A percentile compares a stretch with the other conserved stretches of the same genome.
Conservation (phyloP, 2,329 filamentous ascomycete species). For the Colletotrichum sp. region DNA sequence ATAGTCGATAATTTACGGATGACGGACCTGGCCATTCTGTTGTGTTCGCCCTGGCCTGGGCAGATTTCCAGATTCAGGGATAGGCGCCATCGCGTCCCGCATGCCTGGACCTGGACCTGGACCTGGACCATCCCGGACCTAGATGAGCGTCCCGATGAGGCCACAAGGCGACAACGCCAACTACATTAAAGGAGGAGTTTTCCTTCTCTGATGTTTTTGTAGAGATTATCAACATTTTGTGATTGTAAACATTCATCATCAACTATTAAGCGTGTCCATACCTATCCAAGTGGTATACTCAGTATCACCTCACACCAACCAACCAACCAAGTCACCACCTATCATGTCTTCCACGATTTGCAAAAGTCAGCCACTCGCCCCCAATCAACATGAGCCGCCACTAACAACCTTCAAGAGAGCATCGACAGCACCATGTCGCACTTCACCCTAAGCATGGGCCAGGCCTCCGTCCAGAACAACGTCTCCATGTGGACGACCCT, state of each 20-base stretch:
- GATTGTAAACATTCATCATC: neutral
- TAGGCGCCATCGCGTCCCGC: slow-evolving; percentile 2
- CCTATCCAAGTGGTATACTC: neutral
- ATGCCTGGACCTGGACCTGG: slow-evolving; percentile 17
- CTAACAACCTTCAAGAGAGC: slow-evolving; percentile 7
- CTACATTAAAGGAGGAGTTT: slow-evolving; percentile 4
- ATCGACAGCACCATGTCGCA: slow-evolving; percentile 16
- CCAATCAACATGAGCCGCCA: neutral
- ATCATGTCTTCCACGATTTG: slow-evolving; percentile 13
- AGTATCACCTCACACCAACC: neutral
- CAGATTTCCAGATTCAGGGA: slow-evolving; percentile 6
- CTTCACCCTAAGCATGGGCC: slow-evolving; percentile 23
- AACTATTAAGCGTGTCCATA: neutral
- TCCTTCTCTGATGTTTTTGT: neutral
- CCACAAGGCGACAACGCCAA: slow-evolving; percentile 25
- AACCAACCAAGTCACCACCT: neutral
- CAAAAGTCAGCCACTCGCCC: neutral
- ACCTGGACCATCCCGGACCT: slow-evolving; percentile 13
- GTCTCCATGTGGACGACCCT: slow-evolving; percentile 21
- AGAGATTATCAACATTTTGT: neutral
- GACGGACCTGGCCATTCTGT: slow-evolving; percentile 1
- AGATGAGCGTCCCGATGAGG: slow-evolving; percentile 24
- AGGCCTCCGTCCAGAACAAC: slow-evolving; percentile 18
- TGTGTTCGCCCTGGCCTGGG: slow-evolving; percentile 2
- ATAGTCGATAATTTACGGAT: neutral